phyloP scores from a whole-genome alignment of 805 yeast species.

The Ascoidea asiatica region DNA sequence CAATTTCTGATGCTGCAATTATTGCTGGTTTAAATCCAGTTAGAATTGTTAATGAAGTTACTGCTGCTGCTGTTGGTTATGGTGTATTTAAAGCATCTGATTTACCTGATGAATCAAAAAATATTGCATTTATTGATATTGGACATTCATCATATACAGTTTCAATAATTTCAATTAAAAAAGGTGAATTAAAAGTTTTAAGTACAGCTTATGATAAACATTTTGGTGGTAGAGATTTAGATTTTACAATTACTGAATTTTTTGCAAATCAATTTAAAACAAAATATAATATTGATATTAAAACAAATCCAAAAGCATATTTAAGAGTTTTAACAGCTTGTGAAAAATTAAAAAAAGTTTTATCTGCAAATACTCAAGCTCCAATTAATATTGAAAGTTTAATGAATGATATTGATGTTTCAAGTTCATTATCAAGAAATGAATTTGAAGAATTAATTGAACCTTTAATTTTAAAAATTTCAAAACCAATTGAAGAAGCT shows the following conservation, averaged over 20 bases:
- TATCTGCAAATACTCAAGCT: conserved; percentile 90
- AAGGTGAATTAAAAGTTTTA: conserved; percentile 88
- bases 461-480: conserved; percentile 68
- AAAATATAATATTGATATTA: conserved; percentile 88
- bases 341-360: conserved; percentile 88
- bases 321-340: conserved; percentile 85
- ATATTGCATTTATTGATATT: conserved; percentile 87
- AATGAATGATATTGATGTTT: conserved; percentile 94
- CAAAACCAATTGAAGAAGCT: conserved; percentile 71
- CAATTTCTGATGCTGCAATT: conserved; percentile 86
- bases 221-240: conserved; percentile 98
- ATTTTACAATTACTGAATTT: conserved; percentile 85
- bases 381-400: conserved; percentile 93
- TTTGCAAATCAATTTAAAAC: conserved; percentile 85
- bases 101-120: conserved; percentile 85
- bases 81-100: conserved; percentile 92
- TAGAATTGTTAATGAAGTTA: conserved; percentile 91
- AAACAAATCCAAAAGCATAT: conserved; percentile 87
- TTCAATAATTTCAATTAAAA: conserved; percentile 79
- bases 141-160: conserved; percentile 95
- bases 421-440: conserved; percentile 78
- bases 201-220: conserved; percentile 90
- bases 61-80: conserved; percentile 98
- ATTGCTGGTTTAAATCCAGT: conserved; percentile 98
- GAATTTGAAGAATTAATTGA: conserved; percentile 82